A percentile compares a stretch with the other conserved stretches of the same genome.
phyloP scores from a whole-genome alignment of 352 stramenopile genomes.

The Globisporangium mamillatum region DNA sequence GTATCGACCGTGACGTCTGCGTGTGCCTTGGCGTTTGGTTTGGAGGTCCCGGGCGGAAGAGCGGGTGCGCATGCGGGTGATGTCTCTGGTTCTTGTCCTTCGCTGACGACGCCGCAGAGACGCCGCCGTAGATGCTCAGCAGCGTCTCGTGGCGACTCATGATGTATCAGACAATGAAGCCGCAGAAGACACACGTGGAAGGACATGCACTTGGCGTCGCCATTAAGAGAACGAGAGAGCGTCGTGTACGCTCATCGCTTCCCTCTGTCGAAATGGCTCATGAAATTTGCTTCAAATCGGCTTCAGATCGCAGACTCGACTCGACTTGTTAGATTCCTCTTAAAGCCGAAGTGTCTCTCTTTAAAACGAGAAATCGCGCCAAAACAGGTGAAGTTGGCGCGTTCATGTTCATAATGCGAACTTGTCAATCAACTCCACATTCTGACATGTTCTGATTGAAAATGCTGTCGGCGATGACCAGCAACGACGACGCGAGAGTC shows the following conservation, averaged over 20 bases:
- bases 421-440: background rate
- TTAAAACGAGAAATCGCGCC: too few species aligned
- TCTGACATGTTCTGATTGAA: background rate
- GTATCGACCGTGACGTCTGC: background rate
- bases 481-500: background rate
- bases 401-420: background rate
- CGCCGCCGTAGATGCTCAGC: conserved; percentile 7
- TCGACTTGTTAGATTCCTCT: too few species aligned
- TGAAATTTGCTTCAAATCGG: too few species aligned
- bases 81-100: background rate
- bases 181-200: background rate
- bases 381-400: too few species aligned
- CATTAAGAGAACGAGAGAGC: background rate
- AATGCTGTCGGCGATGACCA: background rate
- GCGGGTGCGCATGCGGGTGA: background rate
- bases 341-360: too few species aligned
- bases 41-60: background rate
- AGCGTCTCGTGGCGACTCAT: conserved; percentile 10
- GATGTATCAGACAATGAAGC: background rate
- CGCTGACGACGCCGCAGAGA: background rate
- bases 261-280: too few species aligned
- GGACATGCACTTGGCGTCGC: too few species aligned
- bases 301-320: too few species aligned
- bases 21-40: background rate
- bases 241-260: background rate